Conservation (phyloP, 2,329 filamentous ascomycete genomes). For the Aspergillus sp. region DNA sequence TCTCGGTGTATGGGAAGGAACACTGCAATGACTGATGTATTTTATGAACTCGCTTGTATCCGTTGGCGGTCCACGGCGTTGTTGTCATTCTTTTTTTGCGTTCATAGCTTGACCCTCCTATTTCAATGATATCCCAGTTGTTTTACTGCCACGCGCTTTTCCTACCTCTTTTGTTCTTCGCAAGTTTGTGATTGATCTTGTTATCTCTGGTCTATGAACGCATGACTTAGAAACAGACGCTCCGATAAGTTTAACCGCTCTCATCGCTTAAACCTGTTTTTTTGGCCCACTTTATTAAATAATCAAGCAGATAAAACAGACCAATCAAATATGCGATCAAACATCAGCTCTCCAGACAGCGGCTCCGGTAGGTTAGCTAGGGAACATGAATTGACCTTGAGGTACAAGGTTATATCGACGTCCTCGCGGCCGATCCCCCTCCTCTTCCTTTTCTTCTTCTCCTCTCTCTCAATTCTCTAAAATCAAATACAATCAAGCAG, state of each 20-base stretch:
- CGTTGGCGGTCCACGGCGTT: background rate
- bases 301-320: background rate
- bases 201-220: background rate
- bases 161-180: background rate
- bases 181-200: background rate
- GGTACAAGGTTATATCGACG: background rate
- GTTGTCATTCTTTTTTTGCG: background rate
- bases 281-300: background rate
- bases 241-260: too few relatives aligned
- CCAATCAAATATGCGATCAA: background rate
- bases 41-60: background rate
- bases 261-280: background rate
- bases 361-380: background rate
- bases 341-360: background rate
- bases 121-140: slow-evolving; percentile 16
- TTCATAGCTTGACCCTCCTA: background rate
- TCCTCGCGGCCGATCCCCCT: background rate
- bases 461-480: background rate
- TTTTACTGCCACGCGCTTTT: background rate
- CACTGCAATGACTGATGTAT: background rate
- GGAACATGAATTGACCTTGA: background rate
- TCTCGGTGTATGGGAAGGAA: slow-evolving; percentile 1
- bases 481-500: background rate
- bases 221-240: background rate
- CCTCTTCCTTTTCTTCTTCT: background rate